Base-by-base conservation (phyloP, 2,329 filamentous ascomycete species). In the Ambrosiella cleistominuta region DNA sequence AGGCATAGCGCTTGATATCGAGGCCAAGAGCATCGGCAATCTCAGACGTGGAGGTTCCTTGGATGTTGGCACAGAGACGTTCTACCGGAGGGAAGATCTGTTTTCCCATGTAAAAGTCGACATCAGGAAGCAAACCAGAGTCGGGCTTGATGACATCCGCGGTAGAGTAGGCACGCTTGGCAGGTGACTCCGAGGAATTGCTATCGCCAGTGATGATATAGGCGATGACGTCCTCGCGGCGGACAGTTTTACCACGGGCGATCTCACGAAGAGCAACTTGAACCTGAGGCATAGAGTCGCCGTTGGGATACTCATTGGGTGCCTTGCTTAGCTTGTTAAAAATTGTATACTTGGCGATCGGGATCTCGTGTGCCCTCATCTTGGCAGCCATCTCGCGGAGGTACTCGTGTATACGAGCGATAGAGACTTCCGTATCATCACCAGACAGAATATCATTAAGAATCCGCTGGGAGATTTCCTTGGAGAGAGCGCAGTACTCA, bases 21-120 rank as follows among this genome's bases (percentile, higher is more conserved):
- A 98, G 82, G 1, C 93, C 93, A 12, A 98, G 80, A 68, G 93
- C 95, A 68, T 96, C 90, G 1, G 93, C 93, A 8, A 98, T 78
- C 63, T 90, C 83, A 1, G 88, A 81, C 7, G 91, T 86, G 62
- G 95, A 94, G 1, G 93, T 98, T 60, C 93, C 93, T 12, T 81
- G 81, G 65, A 98, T 96, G 61, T 95, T 95, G 61, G 91, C 93
- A 68, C 93, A 98, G 19, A 98, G 82, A 77, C 93, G 88, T 72
- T 98, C 93, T 35, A 98, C 93, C 0, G 93, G 93, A 9, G 93
- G 93, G 71, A 98, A 88, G 60, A 98, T 96, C 70, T 98, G 93
- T 74, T 98, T 98, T 74, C 88, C 85, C 44, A 98, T 81, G 69
- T 98, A 98, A 80, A 90, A 97, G 67, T 98, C 93, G n/a, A 96